Conservation (phyloP, 306 rosid genomes). For the Cucurbita argyrosperma region DNA sequence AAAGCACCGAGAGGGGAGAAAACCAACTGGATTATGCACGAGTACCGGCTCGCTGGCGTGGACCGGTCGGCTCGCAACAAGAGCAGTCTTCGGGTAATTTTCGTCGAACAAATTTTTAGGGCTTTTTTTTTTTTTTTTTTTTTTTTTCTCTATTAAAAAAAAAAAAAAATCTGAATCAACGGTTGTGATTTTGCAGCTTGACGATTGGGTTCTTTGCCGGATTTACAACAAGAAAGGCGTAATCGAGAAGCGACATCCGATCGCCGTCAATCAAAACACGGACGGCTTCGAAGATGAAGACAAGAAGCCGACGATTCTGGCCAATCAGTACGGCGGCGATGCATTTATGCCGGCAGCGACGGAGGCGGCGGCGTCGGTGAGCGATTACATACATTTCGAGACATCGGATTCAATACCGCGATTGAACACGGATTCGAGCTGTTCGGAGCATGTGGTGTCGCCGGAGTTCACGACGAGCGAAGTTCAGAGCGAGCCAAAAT, state of each 20-base stretch:
- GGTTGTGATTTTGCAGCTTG: constrained; percentile 57
- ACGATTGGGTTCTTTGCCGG: constrained; percentile 93
- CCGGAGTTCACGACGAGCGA: constrained; percentile 65
- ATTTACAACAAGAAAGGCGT: constrained; percentile 83
- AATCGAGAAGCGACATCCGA: constrained; percentile 30
- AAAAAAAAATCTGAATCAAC: neutral
- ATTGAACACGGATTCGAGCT: constrained; percentile 91
- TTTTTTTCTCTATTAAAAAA: neutral
- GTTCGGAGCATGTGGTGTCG: constrained; percentile 94
- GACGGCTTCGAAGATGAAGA: constrained; percentile 36
- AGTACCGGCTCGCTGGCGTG: constrained; percentile 85
- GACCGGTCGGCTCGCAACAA: constrained; percentile 81
- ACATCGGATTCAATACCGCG: constrained; percentile 69
- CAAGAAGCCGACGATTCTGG: constrained; percentile 35
- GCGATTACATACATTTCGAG: constrained; percentile 47
- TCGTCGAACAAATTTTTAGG: neutral
- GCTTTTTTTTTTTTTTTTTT: neutral
- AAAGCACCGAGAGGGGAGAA: constrained; percentile 92
- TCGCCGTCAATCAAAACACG: neutral
- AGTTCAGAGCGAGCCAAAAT: constrained; percentile 91
- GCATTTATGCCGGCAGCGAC: neutral
- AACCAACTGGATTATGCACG: constrained; percentile 98
- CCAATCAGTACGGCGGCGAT: neutral
- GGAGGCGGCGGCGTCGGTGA: neutral
- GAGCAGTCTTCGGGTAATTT: constrained; percentile 74